These are phyloP conservation scores for Aspergillus saccharolyticus DNA, from an alignment of 495 filamentous ascomycete species.

Conservation along the genomic window DNA sequence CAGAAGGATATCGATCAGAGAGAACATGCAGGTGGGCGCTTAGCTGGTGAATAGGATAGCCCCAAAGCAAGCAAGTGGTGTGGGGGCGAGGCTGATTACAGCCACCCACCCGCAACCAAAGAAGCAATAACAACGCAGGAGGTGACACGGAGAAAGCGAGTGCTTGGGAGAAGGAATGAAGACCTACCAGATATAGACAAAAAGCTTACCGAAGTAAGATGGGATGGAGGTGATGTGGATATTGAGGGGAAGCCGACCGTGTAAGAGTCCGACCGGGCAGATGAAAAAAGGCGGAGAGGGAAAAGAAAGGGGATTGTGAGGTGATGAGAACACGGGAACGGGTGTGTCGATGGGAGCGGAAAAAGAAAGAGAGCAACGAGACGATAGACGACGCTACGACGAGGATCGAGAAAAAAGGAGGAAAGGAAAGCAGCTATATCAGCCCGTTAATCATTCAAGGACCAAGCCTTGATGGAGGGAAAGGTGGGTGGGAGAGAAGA, in stretches of 20 bases:
- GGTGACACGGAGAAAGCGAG: not conserved
- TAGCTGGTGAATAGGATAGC: constrained; percentile 4
- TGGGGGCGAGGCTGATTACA: constrained; percentile 13
- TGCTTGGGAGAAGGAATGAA: constrained; percentile 3
- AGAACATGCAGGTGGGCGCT: not conserved
- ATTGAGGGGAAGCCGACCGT: constrained; percentile 19
- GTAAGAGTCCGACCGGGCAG: constrained; percentile 21
- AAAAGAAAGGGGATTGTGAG: constrained; percentile 18
- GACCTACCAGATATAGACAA: constrained; percentile 14
- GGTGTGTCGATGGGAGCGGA: constrained; percentile 3
- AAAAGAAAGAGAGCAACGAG: constrained; percentile 6
- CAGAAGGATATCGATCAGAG: not conserved
- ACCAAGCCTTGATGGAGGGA: constrained; percentile 35
- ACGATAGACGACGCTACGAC: constrained; percentile 6
- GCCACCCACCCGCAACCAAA: constrained; percentile 1
- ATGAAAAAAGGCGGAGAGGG: constrained; percentile 25
- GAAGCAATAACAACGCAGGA: constrained; percentile 3
- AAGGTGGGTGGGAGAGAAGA: constrained; percentile 16
- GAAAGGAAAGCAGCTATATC: constrained; percentile 10
- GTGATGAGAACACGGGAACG: constrained; percentile 8
- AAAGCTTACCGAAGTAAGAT: constrained; percentile 10
- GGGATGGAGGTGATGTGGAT: constrained; percentile 27
- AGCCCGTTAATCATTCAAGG: constrained; percentile 28
- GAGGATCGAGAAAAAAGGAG: constrained; percentile 9
- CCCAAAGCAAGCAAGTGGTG: constrained; percentile 17